These are phyloP conservation scores for Hirsutella rhossiliensis DNA, from an alignment of 2,329 filamentous ascomycete genomes.

Conservation along the genomic window DNA sequence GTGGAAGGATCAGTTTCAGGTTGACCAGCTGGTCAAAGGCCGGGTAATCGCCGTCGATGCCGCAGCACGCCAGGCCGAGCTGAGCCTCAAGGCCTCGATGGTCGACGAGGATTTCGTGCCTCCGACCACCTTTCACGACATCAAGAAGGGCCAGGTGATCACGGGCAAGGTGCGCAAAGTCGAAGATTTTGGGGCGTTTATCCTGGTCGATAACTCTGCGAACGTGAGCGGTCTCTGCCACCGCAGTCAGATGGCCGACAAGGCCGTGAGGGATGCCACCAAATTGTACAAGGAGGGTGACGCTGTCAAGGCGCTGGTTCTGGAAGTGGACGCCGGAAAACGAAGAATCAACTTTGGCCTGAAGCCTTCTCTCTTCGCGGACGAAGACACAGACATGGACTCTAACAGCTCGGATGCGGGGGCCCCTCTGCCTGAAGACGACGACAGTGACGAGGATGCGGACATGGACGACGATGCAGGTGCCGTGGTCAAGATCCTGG, in stretches of 20 bases:
- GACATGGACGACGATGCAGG: constrained; percentile 32
- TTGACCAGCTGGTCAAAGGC: constrained; percentile 84
- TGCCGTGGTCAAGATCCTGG: constrained; percentile 28
- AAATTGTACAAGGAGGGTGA: constrained; percentile 87
- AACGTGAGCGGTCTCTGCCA: constrained; percentile 93
- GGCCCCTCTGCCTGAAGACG: constrained; percentile 31
- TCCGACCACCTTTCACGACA: constrained; percentile 60
- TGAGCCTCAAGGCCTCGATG: constrained; percentile 78
- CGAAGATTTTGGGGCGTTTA: constrained; percentile 89
- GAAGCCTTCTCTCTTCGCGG: constrained; percentile 83
- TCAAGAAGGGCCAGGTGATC: constrained; percentile 68
- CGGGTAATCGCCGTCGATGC: constrained; percentile 65
- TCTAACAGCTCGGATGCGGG: constrained; percentile 33
- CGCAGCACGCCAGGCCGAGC: constrained; percentile 59
- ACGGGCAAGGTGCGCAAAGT: constrained; percentile 90
- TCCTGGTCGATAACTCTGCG: constrained; percentile 73
- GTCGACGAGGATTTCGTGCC: constrained; percentile 69
- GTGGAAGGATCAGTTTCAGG: constrained; percentile 81
- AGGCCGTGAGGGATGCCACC: constrained; percentile 67
- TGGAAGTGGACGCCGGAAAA: constrained; percentile 64
- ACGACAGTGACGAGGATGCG: constrained; percentile 36
- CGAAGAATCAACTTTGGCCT: constrained; percentile 79
- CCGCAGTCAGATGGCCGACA: constrained; percentile 81
- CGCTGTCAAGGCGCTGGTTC: constrained; percentile 79
- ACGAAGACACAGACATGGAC: constrained; percentile 41